phyloP scores from a whole-genome alignment of 192 early-diverging fungal species.

The Podila epigama region DNA sequence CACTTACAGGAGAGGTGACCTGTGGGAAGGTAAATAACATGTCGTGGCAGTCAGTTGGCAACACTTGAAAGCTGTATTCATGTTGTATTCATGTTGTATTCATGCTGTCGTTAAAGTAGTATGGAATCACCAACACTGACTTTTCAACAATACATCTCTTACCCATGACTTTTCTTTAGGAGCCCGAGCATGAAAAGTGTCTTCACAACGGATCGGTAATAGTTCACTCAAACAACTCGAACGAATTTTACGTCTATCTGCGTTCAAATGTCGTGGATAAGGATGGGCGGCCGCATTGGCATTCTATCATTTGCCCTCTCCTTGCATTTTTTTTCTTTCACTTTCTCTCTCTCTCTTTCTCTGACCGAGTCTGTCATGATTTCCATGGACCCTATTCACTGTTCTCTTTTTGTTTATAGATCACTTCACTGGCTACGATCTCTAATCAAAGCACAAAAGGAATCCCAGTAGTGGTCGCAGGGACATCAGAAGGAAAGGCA shows the following conservation, averaged over 20 bases:
- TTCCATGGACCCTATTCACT: too few relatives aligned
- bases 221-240: too few relatives aligned
- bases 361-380: too few relatives aligned
- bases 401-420: constrained; percentile 22
- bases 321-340: too few relatives aligned
- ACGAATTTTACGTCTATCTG: too few relatives aligned
- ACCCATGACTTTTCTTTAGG: neutral
- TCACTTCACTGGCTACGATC: constrained; percentile 34
- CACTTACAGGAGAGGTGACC: constrained; percentile 26
- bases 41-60: neutral
- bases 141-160: neutral
- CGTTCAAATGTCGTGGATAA: too few relatives aligned
- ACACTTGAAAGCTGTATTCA: neutral
- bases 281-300: too few relatives aligned
- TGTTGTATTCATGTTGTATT: neutral
- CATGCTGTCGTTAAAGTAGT: too few relatives aligned
- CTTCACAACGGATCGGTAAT: constrained; percentile 7
- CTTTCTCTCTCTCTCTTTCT: too few relatives aligned
- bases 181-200: constrained; percentile 3
- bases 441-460: constrained; percentile 26
- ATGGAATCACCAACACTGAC: neutral
- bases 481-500: constrained; percentile 37
- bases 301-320: too few relatives aligned
- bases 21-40: constrained; percentile 27
- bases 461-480: constrained; percentile 32